These are phyloP conservation scores for Coemansia sp. DNA, from an alignment of 192 early-diverging fungal genomes.

Conservation along the genomic window DNA sequence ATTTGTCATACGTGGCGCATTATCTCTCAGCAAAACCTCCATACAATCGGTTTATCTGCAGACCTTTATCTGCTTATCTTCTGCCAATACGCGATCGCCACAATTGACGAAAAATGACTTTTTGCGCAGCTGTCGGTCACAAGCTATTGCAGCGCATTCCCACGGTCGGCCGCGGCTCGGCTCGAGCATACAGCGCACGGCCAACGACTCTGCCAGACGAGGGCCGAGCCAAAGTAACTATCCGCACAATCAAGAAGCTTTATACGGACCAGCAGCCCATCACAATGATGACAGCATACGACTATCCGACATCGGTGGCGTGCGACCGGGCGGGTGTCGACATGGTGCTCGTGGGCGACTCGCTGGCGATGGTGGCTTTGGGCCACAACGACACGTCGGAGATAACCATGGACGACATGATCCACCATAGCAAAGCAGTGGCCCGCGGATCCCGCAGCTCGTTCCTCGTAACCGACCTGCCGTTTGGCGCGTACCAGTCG, in stretches of 20 bases:
- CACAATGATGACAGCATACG: constrained; percentile 93
- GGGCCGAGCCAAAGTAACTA: constrained; percentile 75
- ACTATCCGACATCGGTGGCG: constrained; percentile 88
- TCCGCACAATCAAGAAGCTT: constrained; percentile 75
- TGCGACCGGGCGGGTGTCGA: constrained; percentile 85
- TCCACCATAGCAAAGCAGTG: constrained; percentile 91
- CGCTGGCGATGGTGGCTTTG: constrained; percentile 94
- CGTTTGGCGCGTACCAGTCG: constrained; percentile 90
- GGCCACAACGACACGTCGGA: constrained; percentile 84
- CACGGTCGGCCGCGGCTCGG: not conserved
- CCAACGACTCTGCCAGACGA: constrained; percentile 12
- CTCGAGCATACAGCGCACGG: constrained; percentile 47
- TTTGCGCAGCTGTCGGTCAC: not conserved
- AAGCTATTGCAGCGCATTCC: constrained; percentile 8
- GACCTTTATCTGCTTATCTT: constrained; percentile 1
- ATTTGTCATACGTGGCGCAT: not conserved
- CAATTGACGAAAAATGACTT: not conserved
- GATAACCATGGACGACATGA: constrained; percentile 93
- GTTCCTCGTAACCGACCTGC: constrained; percentile 89
- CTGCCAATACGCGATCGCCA: constrained; percentile 29
- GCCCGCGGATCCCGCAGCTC: constrained; percentile 73
- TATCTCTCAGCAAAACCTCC: not conserved
- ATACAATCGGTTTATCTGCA: not conserved
- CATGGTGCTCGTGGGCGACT: constrained; percentile 90
- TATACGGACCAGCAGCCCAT: constrained; percentile 76